Evolutionary conservation across 2,329 filamentous ascomycete genomes (phyloP).

Genomic region (Helotiales sp.): DNA sequence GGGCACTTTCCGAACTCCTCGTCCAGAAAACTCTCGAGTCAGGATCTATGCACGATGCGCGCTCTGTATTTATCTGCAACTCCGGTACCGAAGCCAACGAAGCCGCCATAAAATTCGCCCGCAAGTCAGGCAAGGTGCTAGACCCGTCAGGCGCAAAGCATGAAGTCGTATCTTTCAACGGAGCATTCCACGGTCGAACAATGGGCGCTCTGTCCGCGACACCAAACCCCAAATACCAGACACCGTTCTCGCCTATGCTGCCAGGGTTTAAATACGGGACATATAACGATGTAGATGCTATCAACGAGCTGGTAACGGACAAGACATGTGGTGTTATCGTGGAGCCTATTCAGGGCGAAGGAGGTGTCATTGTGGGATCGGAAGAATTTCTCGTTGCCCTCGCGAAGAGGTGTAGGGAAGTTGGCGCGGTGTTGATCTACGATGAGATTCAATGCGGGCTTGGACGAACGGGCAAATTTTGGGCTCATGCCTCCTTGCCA

Average conservation of each 20-base stretch:
- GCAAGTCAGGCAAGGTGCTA: constrained; percentile 82
- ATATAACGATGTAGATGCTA: constrained; percentile 78
- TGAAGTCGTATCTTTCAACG: constrained; percentile 88
- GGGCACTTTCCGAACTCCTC: constrained; percentile 82
- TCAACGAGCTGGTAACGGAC: constrained; percentile 77
- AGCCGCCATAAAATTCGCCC: constrained; percentile 94
- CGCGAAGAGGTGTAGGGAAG: constrained; percentile 81
- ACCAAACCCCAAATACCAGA: constrained; percentile 96
- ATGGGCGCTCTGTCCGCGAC: constrained; percentile 96
- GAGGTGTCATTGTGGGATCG: constrained; percentile 83
- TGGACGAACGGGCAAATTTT: constrained; percentile 83
- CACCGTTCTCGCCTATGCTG: constrained; percentile 92
- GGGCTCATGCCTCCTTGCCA: constrained; percentile 82
- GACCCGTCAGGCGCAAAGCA: constrained; percentile 75
- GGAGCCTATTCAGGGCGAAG: constrained; percentile 97
- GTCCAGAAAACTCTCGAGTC: constrained; percentile 80
- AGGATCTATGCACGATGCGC: constrained; percentile 80
- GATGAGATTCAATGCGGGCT: constrained; percentile 98
- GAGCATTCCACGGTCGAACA: constrained; percentile 94
- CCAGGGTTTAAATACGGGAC: constrained; percentile 88
- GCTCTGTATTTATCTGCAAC: constrained; percentile 90
- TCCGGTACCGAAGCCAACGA: constrained; percentile 97
- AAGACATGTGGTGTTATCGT: constrained; percentile 93
- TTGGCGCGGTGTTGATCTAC: constrained; percentile 88
- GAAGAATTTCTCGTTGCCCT: constrained; percentile 84